Evolutionary conservation across 2,329 filamentous ascomycete species (phyloP).

Genomic region (Colletotrichum plurivorum): DNA sequence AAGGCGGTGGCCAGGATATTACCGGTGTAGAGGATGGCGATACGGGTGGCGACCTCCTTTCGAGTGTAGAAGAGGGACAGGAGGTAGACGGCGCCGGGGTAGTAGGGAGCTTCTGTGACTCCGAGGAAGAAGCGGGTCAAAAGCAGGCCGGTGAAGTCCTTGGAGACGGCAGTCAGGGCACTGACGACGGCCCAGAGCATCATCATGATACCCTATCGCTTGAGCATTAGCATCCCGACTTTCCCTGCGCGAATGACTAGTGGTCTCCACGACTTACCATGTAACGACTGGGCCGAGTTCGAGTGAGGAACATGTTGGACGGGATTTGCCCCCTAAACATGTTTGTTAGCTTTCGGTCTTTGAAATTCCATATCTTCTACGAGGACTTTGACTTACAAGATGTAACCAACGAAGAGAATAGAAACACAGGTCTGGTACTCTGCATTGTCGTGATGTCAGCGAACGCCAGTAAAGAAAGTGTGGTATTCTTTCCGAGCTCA

Average conservation of each 20-base stretch:
- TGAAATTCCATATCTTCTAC: fast-evolving
- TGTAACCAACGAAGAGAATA: slow-evolving; percentile 50
- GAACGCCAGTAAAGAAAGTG: no score
- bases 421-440: slow-evolving; percentile 54
- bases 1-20: slow-evolving; percentile 78
- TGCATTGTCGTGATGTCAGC: neutral
- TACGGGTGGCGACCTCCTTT: slow-evolving; percentile 74
- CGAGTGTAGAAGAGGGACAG: slow-evolving; percentile 75
- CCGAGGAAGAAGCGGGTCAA: slow-evolving; percentile 54
- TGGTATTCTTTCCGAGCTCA: no score
- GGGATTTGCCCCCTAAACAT: slow-evolving; percentile 36
- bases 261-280: slow-evolving; percentile 17
- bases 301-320: slow-evolving; percentile 41
- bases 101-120: slow-evolving; percentile 49
- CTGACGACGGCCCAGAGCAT: slow-evolving; percentile 42
- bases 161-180: slow-evolving; percentile 50
- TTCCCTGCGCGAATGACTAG: fast-evolving
- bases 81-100: slow-evolving; percentile 61
- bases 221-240: neutral
- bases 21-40: slow-evolving; percentile 71
- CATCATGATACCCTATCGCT: slow-evolving; percentile 38
- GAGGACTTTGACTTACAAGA: slow-evolving; percentile 23
- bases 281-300: slow-evolving; percentile 40
- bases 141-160: slow-evolving; percentile 50
- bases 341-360: neutral